Evolutionary conservation across 2,329 filamentous ascomycete genomes (phyloP).

Genomic region (Ophiostoma triangulosporum): DNA sequence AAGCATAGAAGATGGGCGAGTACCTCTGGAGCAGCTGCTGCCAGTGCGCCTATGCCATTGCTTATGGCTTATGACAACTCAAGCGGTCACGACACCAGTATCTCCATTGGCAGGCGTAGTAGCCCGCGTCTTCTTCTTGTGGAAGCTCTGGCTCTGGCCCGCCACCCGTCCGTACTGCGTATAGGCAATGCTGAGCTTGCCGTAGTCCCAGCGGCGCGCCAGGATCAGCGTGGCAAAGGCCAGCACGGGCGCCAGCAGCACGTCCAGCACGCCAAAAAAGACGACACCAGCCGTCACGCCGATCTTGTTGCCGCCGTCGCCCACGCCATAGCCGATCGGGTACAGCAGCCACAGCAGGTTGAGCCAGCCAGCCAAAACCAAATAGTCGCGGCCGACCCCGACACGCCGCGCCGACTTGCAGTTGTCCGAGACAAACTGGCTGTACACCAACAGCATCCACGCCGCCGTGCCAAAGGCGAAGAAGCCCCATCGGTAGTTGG

Average conservation of each 20-base stretch:
- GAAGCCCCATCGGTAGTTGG: slow-evolving; percentile 45
- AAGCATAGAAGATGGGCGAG: too few relatives aligned
- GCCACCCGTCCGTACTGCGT: slow-evolving; percentile 38
- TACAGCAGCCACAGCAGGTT: slow-evolving; percentile 42
- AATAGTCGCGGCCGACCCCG: slow-evolving; percentile 31
- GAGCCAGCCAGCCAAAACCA: slow-evolving; percentile 30
- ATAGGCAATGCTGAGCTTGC: slow-evolving; percentile 36
- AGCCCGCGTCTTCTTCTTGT: slow-evolving; percentile 27
- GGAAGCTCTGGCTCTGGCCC: slow-evolving; percentile 27
- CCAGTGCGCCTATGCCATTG: too few relatives aligned
- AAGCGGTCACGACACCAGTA: not conserved
- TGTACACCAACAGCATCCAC: slow-evolving; percentile 31
- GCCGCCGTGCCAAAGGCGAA: slow-evolving; percentile 37
- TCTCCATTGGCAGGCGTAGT: not conserved
- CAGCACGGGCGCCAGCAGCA: slow-evolving; percentile 32
- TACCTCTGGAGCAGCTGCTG: too few relatives aligned
- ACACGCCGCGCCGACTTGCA: slow-evolving; percentile 26
- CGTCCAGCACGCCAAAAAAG: slow-evolving; percentile 41
- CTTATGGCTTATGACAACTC: too few relatives aligned
- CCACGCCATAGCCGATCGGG: slow-evolving; percentile 38
- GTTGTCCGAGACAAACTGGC: slow-evolving; percentile 29
- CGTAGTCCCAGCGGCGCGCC: slow-evolving; percentile 37
- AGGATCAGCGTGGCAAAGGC: slow-evolving; percentile 30
- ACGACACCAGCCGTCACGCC: slow-evolving; percentile 31
- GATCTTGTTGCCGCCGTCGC: slow-evolving; percentile 38